A percentile compares a stretch with the other conserved stretches of the same genome.
Conservation (phyloP, 495 filamentous ascomycete genomes). For the Extremus antarcticus region DNA sequence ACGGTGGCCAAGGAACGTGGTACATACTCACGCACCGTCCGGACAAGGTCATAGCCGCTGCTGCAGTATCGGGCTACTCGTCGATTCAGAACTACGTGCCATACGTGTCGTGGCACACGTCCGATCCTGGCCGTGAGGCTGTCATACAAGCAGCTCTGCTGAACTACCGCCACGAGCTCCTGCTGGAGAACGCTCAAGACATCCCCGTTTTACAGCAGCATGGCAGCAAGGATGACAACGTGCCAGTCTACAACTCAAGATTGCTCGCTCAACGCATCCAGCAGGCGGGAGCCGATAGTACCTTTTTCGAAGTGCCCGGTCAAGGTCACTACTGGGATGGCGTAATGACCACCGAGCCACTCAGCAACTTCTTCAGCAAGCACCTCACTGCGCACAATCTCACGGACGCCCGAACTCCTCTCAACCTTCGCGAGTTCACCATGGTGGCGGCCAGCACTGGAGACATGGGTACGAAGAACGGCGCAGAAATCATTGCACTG, state of each 20-base stretch:
- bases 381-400: conserved; percentile 15
- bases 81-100: conserved; percentile 54
- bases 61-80: conserved; percentile 47
- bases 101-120: conserved; percentile 44
- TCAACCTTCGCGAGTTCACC: conserved; percentile 32
- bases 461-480: conserved; percentile 40
- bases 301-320: conserved; percentile 41
- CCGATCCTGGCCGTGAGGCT: conserved; percentile 37
- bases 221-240: conserved; percentile 46
- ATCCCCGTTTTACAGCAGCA: conserved; percentile 50
- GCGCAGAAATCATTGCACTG: conserved; percentile 39
- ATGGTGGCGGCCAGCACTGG: conserved; percentile 40
- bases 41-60: conserved; percentile 46
- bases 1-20: conserved; percentile 52
- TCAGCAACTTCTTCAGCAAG: conserved; percentile 36
- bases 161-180: conserved; percentile 45
- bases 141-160: conserved; percentile 38
- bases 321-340: conserved; percentile 45
- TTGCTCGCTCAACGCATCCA: conserved; percentile 39
- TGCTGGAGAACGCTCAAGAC: conserved; percentile 40
- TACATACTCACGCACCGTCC: conserved; percentile 47
- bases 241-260: conserved; percentile 47
- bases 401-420: background rate
- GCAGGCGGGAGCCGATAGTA: conserved; percentile 32
- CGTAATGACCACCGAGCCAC: conserved; percentile 29